Conservation (phyloP, 257 asterid genomes). For the Galeopsis tetrahit region DNA sequence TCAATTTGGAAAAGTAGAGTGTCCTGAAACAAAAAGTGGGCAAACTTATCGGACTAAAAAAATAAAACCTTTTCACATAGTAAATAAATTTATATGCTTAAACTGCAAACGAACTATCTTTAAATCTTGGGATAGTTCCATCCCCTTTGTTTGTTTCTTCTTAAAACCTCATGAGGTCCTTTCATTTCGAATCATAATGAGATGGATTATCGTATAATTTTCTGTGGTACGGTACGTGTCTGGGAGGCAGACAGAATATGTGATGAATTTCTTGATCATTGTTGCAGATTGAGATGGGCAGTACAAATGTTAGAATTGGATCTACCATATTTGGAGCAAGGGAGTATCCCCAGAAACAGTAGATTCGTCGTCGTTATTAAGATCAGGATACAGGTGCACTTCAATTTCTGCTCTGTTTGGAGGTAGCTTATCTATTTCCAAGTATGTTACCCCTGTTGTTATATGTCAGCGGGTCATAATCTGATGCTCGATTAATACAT, state of each 20-base stretch:
- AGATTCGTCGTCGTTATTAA: conserved; percentile 7
- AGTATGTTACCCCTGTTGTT: not conserved
- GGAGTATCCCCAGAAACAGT: conserved; percentile 69
- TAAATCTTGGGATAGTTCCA: not conserved
- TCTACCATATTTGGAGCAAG: conserved; percentile 98
- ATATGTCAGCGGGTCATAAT: not conserved
- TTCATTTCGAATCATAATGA: not conserved
- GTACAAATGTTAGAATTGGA: conserved; percentile 92
- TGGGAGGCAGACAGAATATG: not conserved
- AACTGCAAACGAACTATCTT: not conserved
- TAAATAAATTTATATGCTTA: not conserved
- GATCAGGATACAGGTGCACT: conserved; percentile 8
- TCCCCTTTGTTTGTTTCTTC: not conserved
- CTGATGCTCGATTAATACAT: not conserved
- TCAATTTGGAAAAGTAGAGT: too few species aligned
- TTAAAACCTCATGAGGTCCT: not conserved
- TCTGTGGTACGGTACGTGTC: not conserved
- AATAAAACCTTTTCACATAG: too few species aligned
- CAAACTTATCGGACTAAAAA: too few species aligned
- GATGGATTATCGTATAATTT: not conserved
- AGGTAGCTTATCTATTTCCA: not conserved
- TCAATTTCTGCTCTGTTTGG: conserved; percentile 19
- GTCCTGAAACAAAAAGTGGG: too few species aligned
- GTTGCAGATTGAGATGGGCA: conserved; percentile 93
- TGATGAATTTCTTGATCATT: conserved; percentile 27